Base-by-base conservation (phyloP, 2,329 filamentous ascomycete genomes). In the Tolypocladium amazonense region DNA sequence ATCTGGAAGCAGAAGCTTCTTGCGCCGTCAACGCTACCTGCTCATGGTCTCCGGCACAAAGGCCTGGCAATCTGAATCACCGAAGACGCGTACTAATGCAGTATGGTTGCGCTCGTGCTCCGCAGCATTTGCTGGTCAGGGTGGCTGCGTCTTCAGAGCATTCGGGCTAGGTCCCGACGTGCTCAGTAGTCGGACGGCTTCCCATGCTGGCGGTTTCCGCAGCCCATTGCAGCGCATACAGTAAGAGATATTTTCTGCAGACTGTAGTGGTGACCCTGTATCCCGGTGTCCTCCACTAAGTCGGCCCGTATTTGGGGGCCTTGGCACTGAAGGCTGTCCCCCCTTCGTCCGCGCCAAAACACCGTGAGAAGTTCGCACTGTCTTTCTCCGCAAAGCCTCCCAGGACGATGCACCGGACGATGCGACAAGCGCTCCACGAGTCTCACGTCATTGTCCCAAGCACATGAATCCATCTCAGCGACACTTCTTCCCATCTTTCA, bases 1-100 rank as follows among this genome's bases (percentile, higher is more conserved):
- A 47, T 50, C 37, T 14, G 41, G 58, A 50, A 41, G 50, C 61
- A 55, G 30, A 57, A 59, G 58, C 50, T 38, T 38, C 54, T 39
- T 38, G 54, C 33, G 35, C 25, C 18, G 30, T 5, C n/a, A 43
- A 11, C 50, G 45, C 43, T 60, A 35, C 27, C 12, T 43, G n/a
- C n/a, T 47, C 59, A 60, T 60, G 2, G 18, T 54, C 20, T n/a
- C 20, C 5, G 30, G 50, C 50, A 2, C 30, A 54, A 37, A 37
- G 4, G 50, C 50, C 50, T 15, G 50, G 30, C 30, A 37, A 15
- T n/a, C 9, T 8, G 50, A 20, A 23, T 7, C 11, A 15, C 33
- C 20, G 30, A 54, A 23, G 30, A 9, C 9, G 30, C 23, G 9
- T 23, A 23, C 30, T 14, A 54, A 7, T 7, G 30, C 20, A 20